phyloP scores from a whole-genome alignment of 108 stramenopile species.

The Cylindrotheca fusiformis region DNA sequence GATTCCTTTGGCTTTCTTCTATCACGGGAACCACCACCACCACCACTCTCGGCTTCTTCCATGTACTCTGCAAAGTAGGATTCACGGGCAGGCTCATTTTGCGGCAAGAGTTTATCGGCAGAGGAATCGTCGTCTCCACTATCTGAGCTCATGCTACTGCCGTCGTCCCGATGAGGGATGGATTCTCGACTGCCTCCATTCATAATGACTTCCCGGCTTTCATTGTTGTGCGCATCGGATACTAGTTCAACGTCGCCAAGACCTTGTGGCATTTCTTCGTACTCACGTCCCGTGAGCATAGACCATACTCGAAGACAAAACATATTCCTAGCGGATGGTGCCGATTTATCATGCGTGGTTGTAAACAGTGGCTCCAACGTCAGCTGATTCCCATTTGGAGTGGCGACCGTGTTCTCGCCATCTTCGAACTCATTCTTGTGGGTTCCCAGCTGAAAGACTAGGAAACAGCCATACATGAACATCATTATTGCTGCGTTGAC shows the following conservation, averaged over 20 bases:
- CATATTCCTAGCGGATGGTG: constrained; percentile 23
- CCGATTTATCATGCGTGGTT: constrained; percentile 10
- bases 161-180: constrained; percentile 5
- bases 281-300: neutral
- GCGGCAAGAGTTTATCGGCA: constrained; percentile 9
- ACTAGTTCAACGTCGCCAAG: constrained; percentile 29
- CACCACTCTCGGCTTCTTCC: constrained; percentile 5
- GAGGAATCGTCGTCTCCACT: constrained; percentile 7
- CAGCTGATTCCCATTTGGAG: constrained; percentile 9
- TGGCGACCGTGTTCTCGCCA: constrained; percentile 28
- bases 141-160: constrained; percentile 1
- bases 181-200: constrained; percentile 6
- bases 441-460: constrained; percentile 81
- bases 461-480: constrained; percentile 67
- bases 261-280: neutral
- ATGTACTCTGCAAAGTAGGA: constrained; percentile 31
- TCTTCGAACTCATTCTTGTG: constrained; percentile 90
- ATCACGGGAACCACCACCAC: neutral
- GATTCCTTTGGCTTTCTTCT: constrained; percentile 7
- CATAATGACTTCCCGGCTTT: neutral
- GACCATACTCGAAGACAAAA: constrained; percentile 6
- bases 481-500: constrained; percentile 85
- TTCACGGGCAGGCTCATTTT: constrained; percentile 5
- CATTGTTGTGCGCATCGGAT: constrained; percentile 8
- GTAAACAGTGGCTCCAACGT: constrained; percentile 15